Base-by-base conservation (phyloP, 139 green algal genomes). In the Chlamydomonas sp. region DNA sequence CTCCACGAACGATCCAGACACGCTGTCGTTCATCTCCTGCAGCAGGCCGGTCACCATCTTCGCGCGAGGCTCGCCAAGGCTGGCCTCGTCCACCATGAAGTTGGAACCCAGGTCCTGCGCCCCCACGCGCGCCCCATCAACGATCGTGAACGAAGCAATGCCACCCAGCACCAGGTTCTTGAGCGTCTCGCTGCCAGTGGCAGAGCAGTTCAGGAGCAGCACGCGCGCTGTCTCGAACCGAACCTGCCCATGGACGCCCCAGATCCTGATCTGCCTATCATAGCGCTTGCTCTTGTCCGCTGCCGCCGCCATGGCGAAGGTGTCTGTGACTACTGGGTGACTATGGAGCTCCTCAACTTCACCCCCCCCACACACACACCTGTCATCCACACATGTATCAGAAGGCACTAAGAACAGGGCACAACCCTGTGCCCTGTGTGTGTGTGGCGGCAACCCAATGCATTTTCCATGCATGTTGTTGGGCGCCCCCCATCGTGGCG, bases 121-220 rank as follows among this genome's bases (percentile, higher is more conserved):
- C 13, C 69, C 65, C 5, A 98, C 90, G 35, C 80, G 85, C 5
- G 60, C 67, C 0, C 75, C 83, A 67, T 98, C 94, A 22, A 99
- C 88, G 16, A 98, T 81, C 0, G 92, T 97, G 82, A 98, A 98
- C 1, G 84, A 84, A 3, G 79, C 80, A 10, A 98, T 97, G 71
- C 94, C 94, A 0, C 93, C 92, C 33, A 98, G 83, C 0, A 99
- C 94, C 22, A 98, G 76, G 72, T 98, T 98, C 70, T 98, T 98
- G 5, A 98, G 79, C 1, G 92, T 85, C 72, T 98, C 95, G 0
- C 85, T 85, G 24, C 91, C 92, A 0, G 89, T 92, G 3, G 87
- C 73, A 13, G 83, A 76, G 38, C 72, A 81, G 22, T 88, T 87
- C 0, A 97, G 79, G 48, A 97, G 73, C 54, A 37, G 57, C 5